Base-by-base conservation (phyloP, 225 moss, liverwort and hornwort genomes). In the Asterella californica region DNA sequence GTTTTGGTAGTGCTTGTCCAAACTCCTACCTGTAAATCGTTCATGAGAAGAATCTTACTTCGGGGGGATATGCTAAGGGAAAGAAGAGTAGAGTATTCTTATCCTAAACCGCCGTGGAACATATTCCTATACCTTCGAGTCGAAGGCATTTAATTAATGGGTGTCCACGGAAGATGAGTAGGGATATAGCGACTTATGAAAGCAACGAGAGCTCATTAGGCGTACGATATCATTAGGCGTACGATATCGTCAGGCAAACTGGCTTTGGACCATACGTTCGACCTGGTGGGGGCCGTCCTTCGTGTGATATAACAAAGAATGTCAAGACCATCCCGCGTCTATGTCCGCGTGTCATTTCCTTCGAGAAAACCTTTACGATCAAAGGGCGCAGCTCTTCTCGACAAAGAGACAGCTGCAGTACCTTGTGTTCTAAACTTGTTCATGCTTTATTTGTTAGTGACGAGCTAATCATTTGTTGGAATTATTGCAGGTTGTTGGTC, bases 401-500 rank as follows among this genome's bases (percentile, higher is more conserved):
- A 7, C 7, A 42, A 42, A 42, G 42, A 7, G 42, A 42, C 42
- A 42, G 33, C 14, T 15, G 37, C 30, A 32, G 62, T 57, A 14
- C 17, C 48, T 22, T 66, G 1, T 70, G 9, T 55, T 38, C 30
- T 27, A 42, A 54, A 0, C 6, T 36, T 49, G n/a, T 36, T 65
- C 82, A 60, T 74, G 74, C 70, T 36, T 15, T 76, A 15, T 30
- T 37, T 1, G 37, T 48, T 64, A 66, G 38, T 15, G 37, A 66
- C 27, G 2, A 36, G 33, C 36, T 61, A 54, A 17, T 27, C n/a
- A 10, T 42, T n/a, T 47, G 2, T 25, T 46, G 22, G 11, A 46
- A 2, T 9, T 5, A 14, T 52, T 82, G 79, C 78, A 97, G 94
- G 91, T 97, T 80, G 94, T 97, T 76, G 96, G 96, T 75, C 92